Evolutionary conservation across 1,139 yeast genomes (phyloP).

Genomic region (Torulaspora pretoriensis): DNA sequence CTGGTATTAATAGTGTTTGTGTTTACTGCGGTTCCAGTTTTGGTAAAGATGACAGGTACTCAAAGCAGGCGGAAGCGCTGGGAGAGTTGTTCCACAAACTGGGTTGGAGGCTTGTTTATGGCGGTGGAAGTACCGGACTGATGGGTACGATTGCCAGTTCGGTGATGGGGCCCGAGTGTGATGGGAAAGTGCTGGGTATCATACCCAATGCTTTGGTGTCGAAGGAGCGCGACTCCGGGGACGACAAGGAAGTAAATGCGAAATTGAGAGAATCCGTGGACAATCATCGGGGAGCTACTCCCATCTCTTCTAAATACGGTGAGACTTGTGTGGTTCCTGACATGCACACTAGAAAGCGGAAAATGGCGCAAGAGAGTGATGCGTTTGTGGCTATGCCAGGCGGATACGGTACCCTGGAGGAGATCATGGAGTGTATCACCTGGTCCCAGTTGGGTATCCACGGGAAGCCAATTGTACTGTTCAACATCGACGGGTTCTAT

Average conservation of each 20-base stretch:
- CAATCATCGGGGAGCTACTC: constrained; percentile 55
- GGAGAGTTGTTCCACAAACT: constrained; percentile 56
- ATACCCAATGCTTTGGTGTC: constrained; percentile 79
- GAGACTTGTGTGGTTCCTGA: constrained; percentile 77
- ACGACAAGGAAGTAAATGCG: constrained; percentile 41
- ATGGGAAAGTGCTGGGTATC: constrained; percentile 80
- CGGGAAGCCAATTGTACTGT: constrained; percentile 69
- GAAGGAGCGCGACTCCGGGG: constrained; percentile 54
- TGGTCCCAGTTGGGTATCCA: constrained; percentile 91
- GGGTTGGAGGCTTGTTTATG: constrained; percentile 78
- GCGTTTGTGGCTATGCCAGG: constrained; percentile 91
- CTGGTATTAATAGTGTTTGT: constrained; percentile 50
- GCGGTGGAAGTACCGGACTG: constrained; percentile 82
- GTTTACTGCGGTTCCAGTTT: constrained; percentile 85
- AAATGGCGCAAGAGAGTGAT: constrained; percentile 84
- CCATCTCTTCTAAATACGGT: constrained; percentile 67
- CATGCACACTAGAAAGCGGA: constrained; percentile 83
- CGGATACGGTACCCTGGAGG: constrained; percentile 88
- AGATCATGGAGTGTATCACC: constrained; percentile 82
- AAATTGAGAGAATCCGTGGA: constrained; percentile 44
- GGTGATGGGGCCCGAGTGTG: constrained; percentile 49
- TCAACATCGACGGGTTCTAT: constrained; percentile 76
- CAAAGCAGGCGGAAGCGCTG: constrained; percentile 52
- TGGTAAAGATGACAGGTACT: constrained; percentile 53
- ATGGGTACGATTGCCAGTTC: constrained; percentile 86